These are phyloP conservation scores for Dalbergia oliveri DNA, from an alignment of 306 rosid genomes.

Conservation along the genomic window DNA sequence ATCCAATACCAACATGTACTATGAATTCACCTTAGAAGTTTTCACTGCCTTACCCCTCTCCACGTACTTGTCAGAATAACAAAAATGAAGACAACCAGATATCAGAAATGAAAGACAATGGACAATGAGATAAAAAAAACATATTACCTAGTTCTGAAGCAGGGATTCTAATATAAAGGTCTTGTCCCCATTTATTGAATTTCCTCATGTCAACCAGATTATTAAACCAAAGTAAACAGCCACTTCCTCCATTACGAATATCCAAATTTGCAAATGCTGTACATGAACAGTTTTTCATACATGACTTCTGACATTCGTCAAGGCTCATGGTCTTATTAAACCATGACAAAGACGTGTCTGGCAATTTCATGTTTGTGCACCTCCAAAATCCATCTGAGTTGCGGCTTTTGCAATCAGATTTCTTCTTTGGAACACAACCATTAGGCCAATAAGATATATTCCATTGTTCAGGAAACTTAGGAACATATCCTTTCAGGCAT, in stretches of 20 bases:
- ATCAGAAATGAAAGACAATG: not conserved
- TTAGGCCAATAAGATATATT: too few relatives aligned
- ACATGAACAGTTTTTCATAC: not conserved
- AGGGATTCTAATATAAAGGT: constrained; percentile 38
- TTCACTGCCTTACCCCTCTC: not conserved
- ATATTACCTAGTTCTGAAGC: constrained; percentile 45
- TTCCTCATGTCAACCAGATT: constrained; percentile 36
- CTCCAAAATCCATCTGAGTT: not conserved
- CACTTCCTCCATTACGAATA: constrained; percentile 31
- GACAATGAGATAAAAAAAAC: too few relatives aligned
- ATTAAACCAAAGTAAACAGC: constrained; percentile 48
- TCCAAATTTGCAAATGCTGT: not conserved
- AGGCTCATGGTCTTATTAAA: constrained; percentile 2
- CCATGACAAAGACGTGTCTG: constrained; percentile 34
- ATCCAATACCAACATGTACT: not conserved
- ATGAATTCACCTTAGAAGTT: not conserved
- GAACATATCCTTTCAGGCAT: too few relatives aligned
- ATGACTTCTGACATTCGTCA: constrained; percentile 25
- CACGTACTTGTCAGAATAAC: not conserved
- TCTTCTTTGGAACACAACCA: too few relatives aligned
- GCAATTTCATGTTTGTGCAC: constrained; percentile 5
- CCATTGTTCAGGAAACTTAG: too few relatives aligned
- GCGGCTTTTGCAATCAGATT: too few relatives aligned
- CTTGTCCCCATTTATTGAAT: constrained; percentile 39
- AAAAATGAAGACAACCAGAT: not conserved